These are phyloP conservation scores for Camellia sinensis DNA, from an alignment of 148 eudicot species.

Conservation along the genomic window DNA sequence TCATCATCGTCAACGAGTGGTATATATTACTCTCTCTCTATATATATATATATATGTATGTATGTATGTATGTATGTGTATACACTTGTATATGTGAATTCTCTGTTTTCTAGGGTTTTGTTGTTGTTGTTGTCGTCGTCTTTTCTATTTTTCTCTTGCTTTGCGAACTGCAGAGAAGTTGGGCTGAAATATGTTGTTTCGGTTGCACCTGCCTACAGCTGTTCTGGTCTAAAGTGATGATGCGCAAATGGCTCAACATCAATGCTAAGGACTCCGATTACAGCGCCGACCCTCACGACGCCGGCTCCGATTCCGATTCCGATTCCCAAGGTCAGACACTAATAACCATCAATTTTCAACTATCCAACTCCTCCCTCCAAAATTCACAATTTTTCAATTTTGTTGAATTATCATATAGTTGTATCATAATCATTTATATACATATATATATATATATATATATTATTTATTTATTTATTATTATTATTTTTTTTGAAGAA, in stretches of 20 bases:
- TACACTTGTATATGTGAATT: too few species aligned
- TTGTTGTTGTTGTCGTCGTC: not conserved
- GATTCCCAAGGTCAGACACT: conserved; percentile 29
- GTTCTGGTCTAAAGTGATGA: conserved; percentile 64
- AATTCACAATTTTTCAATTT: not conserved
- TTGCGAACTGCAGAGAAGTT: conserved; percentile 33
- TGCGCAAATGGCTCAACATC: conserved; percentile 75
- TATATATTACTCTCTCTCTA: too few species aligned
- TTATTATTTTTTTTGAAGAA: not conserved
- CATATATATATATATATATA: too few species aligned
- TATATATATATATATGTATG: not conserved
- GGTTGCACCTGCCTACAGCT: conserved; percentile 72
- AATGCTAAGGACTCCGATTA: conserved; percentile 46
- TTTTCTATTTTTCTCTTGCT: conserved; percentile 1
- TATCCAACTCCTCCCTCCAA: too few species aligned
- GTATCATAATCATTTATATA: too few species aligned
- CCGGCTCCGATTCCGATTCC: conserved; percentile 13
- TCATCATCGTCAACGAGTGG: too few species aligned
- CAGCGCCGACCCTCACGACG: conserved; percentile 33
- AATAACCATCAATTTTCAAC: not conserved
- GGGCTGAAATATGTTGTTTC: conserved; percentile 66
- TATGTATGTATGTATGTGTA: too few species aligned
- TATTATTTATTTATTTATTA: not conserved
- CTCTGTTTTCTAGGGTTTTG: not conserved
- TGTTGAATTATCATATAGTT: not conserved